Evolutionary conservation across 805 yeast genomes (phyloP).

Genomic region (Teunomyces gatunensis): DNA sequence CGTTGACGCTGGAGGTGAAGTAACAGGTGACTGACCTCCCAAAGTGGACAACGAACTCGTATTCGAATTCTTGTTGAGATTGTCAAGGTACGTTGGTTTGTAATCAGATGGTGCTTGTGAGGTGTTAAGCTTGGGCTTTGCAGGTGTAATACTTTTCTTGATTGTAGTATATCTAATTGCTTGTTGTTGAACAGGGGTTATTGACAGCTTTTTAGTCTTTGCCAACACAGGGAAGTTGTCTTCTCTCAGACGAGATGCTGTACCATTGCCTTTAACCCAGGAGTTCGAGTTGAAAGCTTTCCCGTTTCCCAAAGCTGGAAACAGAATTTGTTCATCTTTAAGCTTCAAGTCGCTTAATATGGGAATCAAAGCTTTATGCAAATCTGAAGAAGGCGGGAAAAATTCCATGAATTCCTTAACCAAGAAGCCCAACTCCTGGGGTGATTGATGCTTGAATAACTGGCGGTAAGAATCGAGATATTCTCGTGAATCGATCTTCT

Average conservation of each 20-base stretch:
- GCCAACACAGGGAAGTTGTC: conserved; percentile 37
- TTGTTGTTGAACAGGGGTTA: conserved; percentile 15
- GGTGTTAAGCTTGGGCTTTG: conserved; percentile 13
- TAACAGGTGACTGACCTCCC: conserved; percentile 5
- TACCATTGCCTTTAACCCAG: conserved; percentile 10
- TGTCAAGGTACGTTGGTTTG: conserved; percentile 33
- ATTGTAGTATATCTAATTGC: conserved; percentile 38
- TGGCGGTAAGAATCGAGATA: conserved; percentile 44
- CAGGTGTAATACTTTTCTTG: conserved; percentile 15
- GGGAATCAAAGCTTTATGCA: conserved; percentile 37
- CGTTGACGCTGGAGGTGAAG: neutral
- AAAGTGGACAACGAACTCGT: conserved; percentile 29
- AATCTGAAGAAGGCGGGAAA: conserved; percentile 45
- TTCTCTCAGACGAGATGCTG: conserved; percentile 10
- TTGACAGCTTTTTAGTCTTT: conserved; percentile 20
- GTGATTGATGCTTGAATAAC: conserved; percentile 42
- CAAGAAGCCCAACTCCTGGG: conserved; percentile 54
- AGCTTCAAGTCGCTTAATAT: conserved; percentile 20
- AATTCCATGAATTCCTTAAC: conserved; percentile 61
- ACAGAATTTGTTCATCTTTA: conserved; percentile 34
- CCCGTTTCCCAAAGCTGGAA: conserved; percentile 46
- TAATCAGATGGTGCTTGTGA: conserved; percentile 20
- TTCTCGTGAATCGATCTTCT: conserved; percentile 46
- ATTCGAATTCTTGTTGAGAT: conserved; percentile 10
- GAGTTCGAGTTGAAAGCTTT: conserved; percentile 9